Evolutionary conservation across 306 rosid species (phyloP), one percentile per base, ranked within the genome.

Genomic region (Ochetophila trinervis): DNA sequence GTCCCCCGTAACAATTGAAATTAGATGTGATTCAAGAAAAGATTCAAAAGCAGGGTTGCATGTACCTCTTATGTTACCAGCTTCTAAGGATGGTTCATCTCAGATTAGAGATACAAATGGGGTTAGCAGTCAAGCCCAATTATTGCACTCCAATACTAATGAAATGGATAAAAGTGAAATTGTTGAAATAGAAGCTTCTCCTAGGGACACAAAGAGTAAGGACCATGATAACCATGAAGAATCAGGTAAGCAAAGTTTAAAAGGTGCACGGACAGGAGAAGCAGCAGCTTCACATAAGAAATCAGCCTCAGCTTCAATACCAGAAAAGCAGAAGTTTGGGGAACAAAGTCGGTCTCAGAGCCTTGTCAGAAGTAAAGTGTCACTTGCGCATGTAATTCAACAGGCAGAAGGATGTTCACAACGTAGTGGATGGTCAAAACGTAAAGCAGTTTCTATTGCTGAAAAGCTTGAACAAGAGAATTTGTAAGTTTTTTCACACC

Each of bases 381-480:
- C 99, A 60, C 97, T 94, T 66, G 99, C 99, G 56, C 97, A 90
- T 74, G 99, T 94, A 77, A 86, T 94, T 79, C 99, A 94, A 83
- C 97, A 88, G 69, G 94, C 91, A 7, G 99, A 94, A 80, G 91
- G 97, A 65, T 74, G 82, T 71, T 76, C 81, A 53, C 97, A 81
- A 48, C 86, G 80, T 63, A 85, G 62, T 62, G 83, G 82, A 60
- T 90, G 97, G 97, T 90, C 99, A 37, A 85, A 78, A 77, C 95
- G 85, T 68, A 94, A 79, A 77, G 97, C 99, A 21, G 90, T 94
- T 76, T 94, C 99, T 42, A 94, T 94, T 68, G 99, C 99, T 42
- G 99, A 94, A 78, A 90, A 94, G 85, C 99, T 94, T 17, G 99
- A 90, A 81, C 96, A 88, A 70, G 99, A 94, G 80, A 94, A 94